Conservation (phyloP, 345 rosid species). For the Aurinia saxatilis region DNA sequence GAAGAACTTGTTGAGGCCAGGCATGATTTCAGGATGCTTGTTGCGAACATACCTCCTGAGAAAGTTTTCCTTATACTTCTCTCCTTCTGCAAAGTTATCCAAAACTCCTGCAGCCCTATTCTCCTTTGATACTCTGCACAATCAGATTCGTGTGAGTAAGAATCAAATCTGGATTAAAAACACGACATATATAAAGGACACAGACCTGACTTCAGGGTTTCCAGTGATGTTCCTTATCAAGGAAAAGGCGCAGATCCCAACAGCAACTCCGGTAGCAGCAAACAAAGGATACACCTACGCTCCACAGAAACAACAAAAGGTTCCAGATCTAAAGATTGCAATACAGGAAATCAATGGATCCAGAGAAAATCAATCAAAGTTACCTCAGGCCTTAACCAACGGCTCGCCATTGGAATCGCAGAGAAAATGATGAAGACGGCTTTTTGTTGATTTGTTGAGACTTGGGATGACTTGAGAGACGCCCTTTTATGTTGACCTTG, state of each 20-base stretch:
- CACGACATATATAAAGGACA: too few relatives aligned
- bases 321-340: conserved; percentile 13
- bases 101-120: conserved; percentile 81
- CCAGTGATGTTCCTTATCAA: conserved; percentile 77
- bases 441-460: conserved; percentile 6
- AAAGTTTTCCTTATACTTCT: conserved; percentile 63
- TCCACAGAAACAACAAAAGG: not conserved
- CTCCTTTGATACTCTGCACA: conserved; percentile 69
- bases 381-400: conserved; percentile 90
- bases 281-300: conserved; percentile 84
- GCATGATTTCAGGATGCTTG: conserved; percentile 86
- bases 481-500: conserved; percentile 24
- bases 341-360: not conserved
- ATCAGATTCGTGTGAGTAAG: too few relatives aligned
- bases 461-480: too few relatives aligned
- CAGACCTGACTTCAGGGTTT: conserved; percentile 96
- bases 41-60: conserved; percentile 69
- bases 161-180: too few relatives aligned
- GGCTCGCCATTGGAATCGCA: conserved; percentile 40
- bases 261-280: conserved; percentile 79
- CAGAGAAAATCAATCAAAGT: not conserved
- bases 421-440: conserved; percentile 18
- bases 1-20: conserved; percentile 79
- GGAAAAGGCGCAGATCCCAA: conserved; percentile 82
- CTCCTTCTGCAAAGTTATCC: conserved; percentile 86